These are phyloP conservation scores for Yamagishiella unicocca DNA, from an alignment of 139 green algal species.

Conservation along the genomic window DNA sequence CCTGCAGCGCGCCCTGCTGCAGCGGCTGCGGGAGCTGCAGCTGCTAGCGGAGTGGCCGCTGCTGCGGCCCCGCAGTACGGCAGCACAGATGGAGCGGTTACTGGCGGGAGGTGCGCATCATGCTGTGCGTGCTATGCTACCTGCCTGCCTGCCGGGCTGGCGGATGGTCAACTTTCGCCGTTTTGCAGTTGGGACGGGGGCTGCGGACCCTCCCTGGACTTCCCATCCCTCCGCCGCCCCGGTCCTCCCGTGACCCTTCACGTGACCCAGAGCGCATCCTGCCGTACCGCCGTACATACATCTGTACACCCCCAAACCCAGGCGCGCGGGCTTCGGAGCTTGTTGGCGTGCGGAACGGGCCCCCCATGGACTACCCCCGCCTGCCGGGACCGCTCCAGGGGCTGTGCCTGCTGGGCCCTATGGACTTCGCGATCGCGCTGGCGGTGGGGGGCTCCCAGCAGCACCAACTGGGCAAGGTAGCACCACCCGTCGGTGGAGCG, in stretches of 20 bases:
- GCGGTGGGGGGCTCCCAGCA: neutral
- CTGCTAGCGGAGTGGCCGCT: slow-evolving; percentile 52
- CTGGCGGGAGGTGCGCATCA: slow-evolving; percentile 46
- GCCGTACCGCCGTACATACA: no score
- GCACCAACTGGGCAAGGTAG: neutral
- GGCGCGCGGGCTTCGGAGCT: slow-evolving; percentile 1
- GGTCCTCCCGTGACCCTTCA: no score
- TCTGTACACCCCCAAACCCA: no score
- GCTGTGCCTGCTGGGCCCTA: slow-evolving; percentile 32
- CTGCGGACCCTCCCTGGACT: no score
- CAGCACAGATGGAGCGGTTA: slow-evolving; percentile 43
- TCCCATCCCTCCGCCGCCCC: no score
- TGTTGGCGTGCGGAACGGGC: neutral
- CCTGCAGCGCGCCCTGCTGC: slow-evolving; percentile 7
- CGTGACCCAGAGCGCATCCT: no score
- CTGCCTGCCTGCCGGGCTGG: no score
- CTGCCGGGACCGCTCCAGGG: neutral
- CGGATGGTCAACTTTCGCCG: no score
- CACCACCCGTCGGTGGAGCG: no score
- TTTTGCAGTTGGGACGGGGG: no score
- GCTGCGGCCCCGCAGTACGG: slow-evolving; percentile 4
- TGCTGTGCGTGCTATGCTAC: no score
- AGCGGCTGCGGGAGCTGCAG: slow-evolving; percentile 48
- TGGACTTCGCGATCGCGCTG: slow-evolving; percentile 22
- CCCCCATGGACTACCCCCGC: neutral